These are phyloP conservation scores for Magnaporthiopsis incrustans DNA, from an alignment of 2,329 filamentous ascomycete genomes.

Conservation along the genomic window DNA sequence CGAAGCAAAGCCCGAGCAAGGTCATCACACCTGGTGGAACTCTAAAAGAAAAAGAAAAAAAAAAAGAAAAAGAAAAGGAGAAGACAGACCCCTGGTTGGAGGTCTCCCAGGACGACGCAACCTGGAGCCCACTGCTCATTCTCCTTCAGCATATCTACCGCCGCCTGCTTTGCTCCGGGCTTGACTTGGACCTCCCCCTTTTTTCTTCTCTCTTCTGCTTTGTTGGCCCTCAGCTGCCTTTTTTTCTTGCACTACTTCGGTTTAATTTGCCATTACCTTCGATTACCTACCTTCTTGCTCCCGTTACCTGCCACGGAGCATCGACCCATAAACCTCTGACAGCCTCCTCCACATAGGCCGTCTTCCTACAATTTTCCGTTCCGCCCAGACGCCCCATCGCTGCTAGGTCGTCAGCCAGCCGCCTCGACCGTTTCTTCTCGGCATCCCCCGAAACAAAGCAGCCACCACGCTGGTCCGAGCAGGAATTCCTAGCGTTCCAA, in stretches of 20 bases:
- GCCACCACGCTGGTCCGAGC: not conserved
- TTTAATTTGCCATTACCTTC: not conserved
- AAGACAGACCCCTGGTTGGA: not conserved
- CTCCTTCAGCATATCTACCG: not conserved
- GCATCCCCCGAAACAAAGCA: not conserved
- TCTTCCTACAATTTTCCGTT: not conserved
- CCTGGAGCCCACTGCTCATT: not conserved
- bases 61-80: too few species aligned
- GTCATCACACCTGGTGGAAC: not conserved
- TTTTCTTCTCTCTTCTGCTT: not conserved
- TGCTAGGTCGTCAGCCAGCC: not conserved
- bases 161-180: not conserved
- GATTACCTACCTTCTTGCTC: not conserved
- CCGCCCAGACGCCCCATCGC: not conserved
- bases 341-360: not conserved
- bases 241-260: not conserved
- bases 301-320: not conserved
- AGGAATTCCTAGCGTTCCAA: constrained; percentile 22
- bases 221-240: not conserved
- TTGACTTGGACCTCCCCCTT: not conserved
- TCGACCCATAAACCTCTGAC: constrained; percentile 1
- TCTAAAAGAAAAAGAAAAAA: not conserved
- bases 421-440: not conserved
- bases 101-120: not conserved
- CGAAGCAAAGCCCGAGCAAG: not conserved